These are phyloP conservation scores for Pascua guehoae DNA, from an alignment of 1,284 basidiomycete species.

Conservation along the genomic window DNA sequence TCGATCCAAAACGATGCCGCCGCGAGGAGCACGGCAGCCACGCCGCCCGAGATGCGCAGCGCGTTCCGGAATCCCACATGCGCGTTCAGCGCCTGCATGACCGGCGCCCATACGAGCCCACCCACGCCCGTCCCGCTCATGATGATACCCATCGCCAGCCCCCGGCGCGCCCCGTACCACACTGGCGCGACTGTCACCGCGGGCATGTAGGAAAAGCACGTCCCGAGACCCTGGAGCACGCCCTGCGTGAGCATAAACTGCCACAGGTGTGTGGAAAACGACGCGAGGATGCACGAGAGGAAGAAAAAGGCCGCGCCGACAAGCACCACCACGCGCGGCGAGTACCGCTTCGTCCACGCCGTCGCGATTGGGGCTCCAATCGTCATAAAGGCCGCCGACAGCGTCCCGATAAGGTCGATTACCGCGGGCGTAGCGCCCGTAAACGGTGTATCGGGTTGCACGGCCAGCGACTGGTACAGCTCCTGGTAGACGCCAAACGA, in stretches of 20 bases:
- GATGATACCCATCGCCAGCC: slow-evolving; percentile 35
- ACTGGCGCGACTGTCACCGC: slow-evolving; percentile 32
- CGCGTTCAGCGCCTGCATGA: slow-evolving; percentile 23
- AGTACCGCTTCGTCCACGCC: slow-evolving; percentile 24
- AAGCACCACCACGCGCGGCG: slow-evolving; percentile 19
- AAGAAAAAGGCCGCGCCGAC: slow-evolving; percentile 24
- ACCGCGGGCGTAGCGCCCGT: slow-evolving; percentile 21
- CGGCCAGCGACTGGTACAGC: slow-evolving; percentile 27
- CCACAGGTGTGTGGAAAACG: slow-evolving; percentile 25
- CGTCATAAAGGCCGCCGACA: slow-evolving; percentile 29
- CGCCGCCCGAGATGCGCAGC: slow-evolving; percentile 24
- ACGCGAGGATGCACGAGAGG: slow-evolving; percentile 20
- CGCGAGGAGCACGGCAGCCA: slow-evolving; percentile 16
- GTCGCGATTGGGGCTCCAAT: slow-evolving; percentile 26
- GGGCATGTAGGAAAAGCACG: slow-evolving; percentile 31
- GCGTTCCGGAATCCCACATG: slow-evolving; percentile 25
- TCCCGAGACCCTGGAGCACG: slow-evolving; percentile 27
- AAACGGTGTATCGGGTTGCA: slow-evolving; percentile 24
- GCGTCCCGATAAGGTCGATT: slow-evolving; percentile 36
- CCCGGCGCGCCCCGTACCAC: slow-evolving; percentile 27
- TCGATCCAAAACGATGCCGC: slow-evolving; percentile 17
- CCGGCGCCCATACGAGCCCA: slow-evolving; percentile 31
- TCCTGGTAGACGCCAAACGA: slow-evolving; percentile 37
- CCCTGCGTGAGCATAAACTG: slow-evolving; percentile 35
- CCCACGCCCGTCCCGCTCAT: slow-evolving; percentile 35